Conservation (phyloP, 176 grass and related monocot species). For the Ampelocalamus luodianensis region DNA sequence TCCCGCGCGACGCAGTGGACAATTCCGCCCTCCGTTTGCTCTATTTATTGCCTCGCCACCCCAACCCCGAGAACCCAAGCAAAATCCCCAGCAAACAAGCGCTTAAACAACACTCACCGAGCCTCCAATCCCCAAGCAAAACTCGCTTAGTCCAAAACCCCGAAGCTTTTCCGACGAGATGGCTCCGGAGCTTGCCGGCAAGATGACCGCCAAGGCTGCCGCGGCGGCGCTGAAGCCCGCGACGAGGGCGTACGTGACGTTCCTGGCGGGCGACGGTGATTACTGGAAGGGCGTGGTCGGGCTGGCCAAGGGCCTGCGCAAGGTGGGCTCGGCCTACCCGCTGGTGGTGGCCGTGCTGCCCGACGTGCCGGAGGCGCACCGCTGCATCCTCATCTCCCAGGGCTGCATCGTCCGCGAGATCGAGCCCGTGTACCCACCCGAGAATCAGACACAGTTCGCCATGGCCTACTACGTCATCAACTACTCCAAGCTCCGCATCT, state of each 20-base stretch:
- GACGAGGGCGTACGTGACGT: constrained; percentile 71
- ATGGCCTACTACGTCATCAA: constrained; percentile 96
- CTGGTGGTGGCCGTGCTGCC: constrained; percentile 80
- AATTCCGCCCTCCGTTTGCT: constrained; percentile 5
- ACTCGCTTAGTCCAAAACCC: not conserved
- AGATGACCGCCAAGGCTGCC: constrained; percentile 38
- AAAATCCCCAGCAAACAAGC: constrained; percentile 30
- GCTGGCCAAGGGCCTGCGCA: constrained; percentile 78
- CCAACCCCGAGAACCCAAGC: not conserved
- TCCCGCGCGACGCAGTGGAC: not conserved
- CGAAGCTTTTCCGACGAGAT: constrained; percentile 37
- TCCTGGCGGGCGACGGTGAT: constrained; percentile 81
- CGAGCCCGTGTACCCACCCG: constrained; percentile 78
- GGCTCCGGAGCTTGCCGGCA: constrained; percentile 53
- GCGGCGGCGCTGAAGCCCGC: constrained; percentile 30
- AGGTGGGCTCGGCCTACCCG: constrained; percentile 61
- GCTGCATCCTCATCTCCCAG: constrained; percentile 63
- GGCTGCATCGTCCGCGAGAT: constrained; percentile 89
- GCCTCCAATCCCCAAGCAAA: not conserved
- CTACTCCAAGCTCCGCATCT: constrained; percentile 97
- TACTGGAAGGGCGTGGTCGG: constrained; percentile 88
- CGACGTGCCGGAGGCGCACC: constrained; percentile 80
- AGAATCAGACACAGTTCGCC: constrained; percentile 91
- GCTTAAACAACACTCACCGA: not conserved
- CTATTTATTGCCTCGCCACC: constrained; percentile 54